Evolutionary conservation across 169 alveolate genomes (phyloP).

Genomic region (Amoebophrya sp.): DNA sequence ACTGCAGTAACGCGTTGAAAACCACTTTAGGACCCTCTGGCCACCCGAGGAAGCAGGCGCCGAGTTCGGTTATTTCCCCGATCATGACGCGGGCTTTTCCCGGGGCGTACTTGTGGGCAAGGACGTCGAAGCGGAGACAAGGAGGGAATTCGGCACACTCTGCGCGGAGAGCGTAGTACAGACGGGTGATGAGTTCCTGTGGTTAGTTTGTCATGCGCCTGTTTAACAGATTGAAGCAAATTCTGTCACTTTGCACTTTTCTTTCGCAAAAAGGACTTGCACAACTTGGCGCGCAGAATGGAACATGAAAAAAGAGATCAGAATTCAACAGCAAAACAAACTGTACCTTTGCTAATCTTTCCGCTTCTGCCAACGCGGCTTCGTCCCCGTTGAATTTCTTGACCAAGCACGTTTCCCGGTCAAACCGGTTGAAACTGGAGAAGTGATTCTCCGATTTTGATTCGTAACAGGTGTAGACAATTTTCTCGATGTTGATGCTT

Average conservation of each 20-base stretch:
- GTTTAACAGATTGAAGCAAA: too few species aligned
- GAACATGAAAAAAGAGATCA: too few species aligned
- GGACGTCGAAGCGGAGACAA: not conserved
- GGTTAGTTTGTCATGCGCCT: not conserved
- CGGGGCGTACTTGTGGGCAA: not conserved
- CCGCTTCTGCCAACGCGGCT: not conserved
- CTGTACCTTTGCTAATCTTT: not conserved
- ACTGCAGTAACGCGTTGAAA: not conserved
- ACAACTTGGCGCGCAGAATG: too few species aligned
- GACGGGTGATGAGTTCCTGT: not conserved
- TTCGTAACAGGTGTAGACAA: constrained; percentile 7
- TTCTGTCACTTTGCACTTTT: too few species aligned
- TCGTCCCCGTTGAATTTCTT: not conserved
- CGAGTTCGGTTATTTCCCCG: constrained; percentile 3
- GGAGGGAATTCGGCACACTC: not conserved
- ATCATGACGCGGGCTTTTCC: not conserved
- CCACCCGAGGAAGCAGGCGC: constrained; percentile 20
- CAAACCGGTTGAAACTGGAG: not conserved
- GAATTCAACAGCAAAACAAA: too few species aligned
- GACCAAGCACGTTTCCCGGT: not conserved
- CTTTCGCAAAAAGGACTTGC: too few species aligned
- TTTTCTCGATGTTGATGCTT: not conserved
- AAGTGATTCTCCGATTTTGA: not conserved
- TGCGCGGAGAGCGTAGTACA: constrained; percentile 2
- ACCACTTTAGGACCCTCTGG: not conserved